A percentile compares a stretch with the other conserved stretches of the same genome.
Conservation (phyloP, 164 flowering plant species). For the Tetrastigma voinierianum region DNA sequence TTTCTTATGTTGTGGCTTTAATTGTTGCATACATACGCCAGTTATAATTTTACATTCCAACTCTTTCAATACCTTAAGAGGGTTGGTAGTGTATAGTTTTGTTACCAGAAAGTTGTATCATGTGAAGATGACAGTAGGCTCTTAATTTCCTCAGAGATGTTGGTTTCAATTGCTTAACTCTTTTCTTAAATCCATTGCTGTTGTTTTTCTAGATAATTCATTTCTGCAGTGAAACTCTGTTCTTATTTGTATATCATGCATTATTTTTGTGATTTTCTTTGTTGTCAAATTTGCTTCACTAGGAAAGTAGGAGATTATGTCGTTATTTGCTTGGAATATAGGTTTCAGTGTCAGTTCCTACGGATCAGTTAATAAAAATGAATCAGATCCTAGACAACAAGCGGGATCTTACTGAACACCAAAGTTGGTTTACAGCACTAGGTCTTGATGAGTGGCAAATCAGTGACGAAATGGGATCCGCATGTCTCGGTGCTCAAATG, state of each 20-base stretch:
- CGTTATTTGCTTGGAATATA: not conserved
- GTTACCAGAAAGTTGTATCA: conserved; percentile 76
- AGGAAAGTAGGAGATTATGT: not conserved
- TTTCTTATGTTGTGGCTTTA: not conserved
- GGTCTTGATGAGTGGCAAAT: too few relatives aligned
- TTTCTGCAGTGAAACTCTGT: not conserved
- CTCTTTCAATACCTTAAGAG: conserved; percentile 73
- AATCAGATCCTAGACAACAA: too few relatives aligned
- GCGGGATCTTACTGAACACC: too few relatives aligned
- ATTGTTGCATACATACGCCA: not conserved
- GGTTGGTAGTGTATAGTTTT: conserved; percentile 98
- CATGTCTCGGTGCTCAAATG: too few relatives aligned
- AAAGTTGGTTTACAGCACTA: too few relatives aligned
- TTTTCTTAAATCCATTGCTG: not conserved
- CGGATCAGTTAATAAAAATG: too few relatives aligned
- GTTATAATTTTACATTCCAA: conserved; percentile 2
- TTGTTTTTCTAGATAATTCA: not conserved
- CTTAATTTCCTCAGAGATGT: not conserved
- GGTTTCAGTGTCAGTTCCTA: too few relatives aligned
- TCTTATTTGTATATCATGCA: not conserved
- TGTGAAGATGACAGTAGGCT: conserved; percentile 73
- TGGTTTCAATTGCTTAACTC: not conserved
- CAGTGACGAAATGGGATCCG: too few relatives aligned
- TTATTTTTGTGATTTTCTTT: not conserved
- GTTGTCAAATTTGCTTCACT: not conserved